Conservation (phyloP, 2,329 filamentous ascomycete genomes). For the Lachnellula willkommii region DNA sequence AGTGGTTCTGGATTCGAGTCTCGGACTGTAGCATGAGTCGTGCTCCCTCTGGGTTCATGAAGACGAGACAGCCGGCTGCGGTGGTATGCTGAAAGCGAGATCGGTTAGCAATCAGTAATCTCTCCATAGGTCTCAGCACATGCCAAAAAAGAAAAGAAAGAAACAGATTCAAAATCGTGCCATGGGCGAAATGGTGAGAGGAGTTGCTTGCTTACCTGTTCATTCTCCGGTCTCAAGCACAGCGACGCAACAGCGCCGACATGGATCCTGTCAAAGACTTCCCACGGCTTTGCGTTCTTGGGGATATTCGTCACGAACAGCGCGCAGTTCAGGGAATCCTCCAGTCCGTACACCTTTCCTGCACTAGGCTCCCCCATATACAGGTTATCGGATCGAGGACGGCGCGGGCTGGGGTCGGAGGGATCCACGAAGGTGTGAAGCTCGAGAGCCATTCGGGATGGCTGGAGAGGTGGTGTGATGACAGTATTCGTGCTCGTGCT, state of each 20-base stretch:
- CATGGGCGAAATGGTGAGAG: no score
- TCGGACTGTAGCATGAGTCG: not conserved
- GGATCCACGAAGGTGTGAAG: no score
- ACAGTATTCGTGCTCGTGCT: no score
- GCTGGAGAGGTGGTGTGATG: no score
- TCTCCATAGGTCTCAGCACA: no score
- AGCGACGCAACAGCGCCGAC: not conserved
- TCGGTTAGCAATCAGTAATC: no score
- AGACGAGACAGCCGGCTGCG: not conserved
- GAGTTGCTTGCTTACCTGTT: not conserved
- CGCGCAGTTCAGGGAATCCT: not conserved
- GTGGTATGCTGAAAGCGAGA: not conserved
- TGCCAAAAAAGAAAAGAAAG: no score
- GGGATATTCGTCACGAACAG: not conserved
- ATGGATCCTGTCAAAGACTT: conserved; percentile 3
- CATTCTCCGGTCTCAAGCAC: not conserved
- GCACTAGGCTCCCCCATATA: not conserved
- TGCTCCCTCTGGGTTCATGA: not conserved
- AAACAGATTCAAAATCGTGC: no score
- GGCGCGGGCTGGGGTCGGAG: not conserved
- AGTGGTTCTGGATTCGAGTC: not conserved
- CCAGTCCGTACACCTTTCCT: not conserved
- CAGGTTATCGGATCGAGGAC: not conserved
- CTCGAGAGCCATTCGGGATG: not conserved
- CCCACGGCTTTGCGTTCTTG: not conserved